phyloP scores from a whole-genome alignment of 768 basidiomycete species.

The Mycena chlorophos region DNA sequence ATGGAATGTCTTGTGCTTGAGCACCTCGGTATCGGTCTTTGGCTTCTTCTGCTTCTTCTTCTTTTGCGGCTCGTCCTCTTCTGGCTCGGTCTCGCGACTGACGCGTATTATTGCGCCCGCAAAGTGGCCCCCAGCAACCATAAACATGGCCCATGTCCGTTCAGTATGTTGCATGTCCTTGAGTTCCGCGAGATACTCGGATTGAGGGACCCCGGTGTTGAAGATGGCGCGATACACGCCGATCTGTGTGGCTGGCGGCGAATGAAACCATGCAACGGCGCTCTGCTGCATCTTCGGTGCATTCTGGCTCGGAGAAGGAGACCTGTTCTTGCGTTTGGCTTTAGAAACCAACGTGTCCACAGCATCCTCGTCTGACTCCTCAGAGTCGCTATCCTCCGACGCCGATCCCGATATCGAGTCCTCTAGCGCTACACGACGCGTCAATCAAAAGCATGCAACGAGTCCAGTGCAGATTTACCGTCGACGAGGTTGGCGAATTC shows the following conservation, averaged over 20 bases:
- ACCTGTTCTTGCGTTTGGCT: slow-evolving; percentile 47
- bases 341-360: slow-evolving; percentile 69
- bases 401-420: slow-evolving; percentile 93
- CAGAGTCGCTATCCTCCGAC: slow-evolving; percentile 54
- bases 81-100: slow-evolving; percentile 50
- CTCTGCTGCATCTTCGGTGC: slow-evolving; percentile 46
- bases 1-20: slow-evolving; percentile 95
- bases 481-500: slow-evolving; percentile 80
- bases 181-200: slow-evolving; percentile 59
- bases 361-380: slow-evolving; percentile 54
- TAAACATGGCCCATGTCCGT: slow-evolving; percentile 90
- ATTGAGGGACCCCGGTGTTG: slow-evolving; percentile 38
- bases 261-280: slow-evolving; percentile 88
- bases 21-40: slow-evolving; percentile 76
- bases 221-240: slow-evolving; percentile 84
- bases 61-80: slow-evolving; percentile 39
- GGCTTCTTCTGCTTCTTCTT: slow-evolving; percentile 63
- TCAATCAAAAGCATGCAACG: background rate
- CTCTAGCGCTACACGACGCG: slow-evolving; percentile 54
- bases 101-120: slow-evolving; percentile 87
- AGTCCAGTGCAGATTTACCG: slow-evolving; percentile 46
- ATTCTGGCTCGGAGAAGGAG: slow-evolving; percentile 45
- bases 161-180: slow-evolving; percentile 65
- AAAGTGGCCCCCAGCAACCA: slow-evolving; percentile 98
- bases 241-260: slow-evolving; percentile 82